Evolutionary conservation across 768 basidiomycete genomes (phyloP), one percentile per base, ranked within the genome.

Genomic region (Leucogyrophana mollusca): DNA sequence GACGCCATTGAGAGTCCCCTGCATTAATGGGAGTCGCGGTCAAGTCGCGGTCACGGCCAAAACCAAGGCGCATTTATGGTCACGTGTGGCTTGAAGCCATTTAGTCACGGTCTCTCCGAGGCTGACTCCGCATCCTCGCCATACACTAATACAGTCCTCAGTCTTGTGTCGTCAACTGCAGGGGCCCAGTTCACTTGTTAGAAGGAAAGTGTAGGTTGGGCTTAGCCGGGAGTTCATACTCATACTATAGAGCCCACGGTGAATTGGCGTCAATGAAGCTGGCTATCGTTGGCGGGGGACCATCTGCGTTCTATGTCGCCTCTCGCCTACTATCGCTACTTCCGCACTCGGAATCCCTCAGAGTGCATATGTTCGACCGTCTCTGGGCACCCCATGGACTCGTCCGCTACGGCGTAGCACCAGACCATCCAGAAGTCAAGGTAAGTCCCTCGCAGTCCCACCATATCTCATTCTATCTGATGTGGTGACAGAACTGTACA

Each of bases 351-450:
- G 64, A 60, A 24, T 71, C 69, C 25, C 59, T 81, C n/a, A 66
- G 70, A 41, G 79, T 97, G 11, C 92, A 98, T 62, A 67, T 99
- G 59, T 99, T 83, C 62, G 95, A 99, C 69, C 77, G 91, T 25
- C 74, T 95, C 9, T 97, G 94, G 80, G 84, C 92, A 22, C 95
- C 95, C 9, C 90, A 96, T 60, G 96, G 96, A 1, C 76, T 98
- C 1, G 94, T 96, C 3, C 75, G 96, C 36, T 99, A 94, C 59
- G 94, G 96, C 0, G 94, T 99, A 11, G 95, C 96, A 9, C 95
- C 95, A 35, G 95, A 98, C 70, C 95, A 98, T 66, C 93, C 96
- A 9, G 95, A 97, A 71, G 94, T 98, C 65, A 99, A 97, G 81
- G 95, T 57, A 43, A 44, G 49, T 34, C 24, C 35, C 14, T 13